phyloP scores from a whole-genome alignment of 1,284 basidiomycete species.

The Taiwanofungus camphoratus region DNA sequence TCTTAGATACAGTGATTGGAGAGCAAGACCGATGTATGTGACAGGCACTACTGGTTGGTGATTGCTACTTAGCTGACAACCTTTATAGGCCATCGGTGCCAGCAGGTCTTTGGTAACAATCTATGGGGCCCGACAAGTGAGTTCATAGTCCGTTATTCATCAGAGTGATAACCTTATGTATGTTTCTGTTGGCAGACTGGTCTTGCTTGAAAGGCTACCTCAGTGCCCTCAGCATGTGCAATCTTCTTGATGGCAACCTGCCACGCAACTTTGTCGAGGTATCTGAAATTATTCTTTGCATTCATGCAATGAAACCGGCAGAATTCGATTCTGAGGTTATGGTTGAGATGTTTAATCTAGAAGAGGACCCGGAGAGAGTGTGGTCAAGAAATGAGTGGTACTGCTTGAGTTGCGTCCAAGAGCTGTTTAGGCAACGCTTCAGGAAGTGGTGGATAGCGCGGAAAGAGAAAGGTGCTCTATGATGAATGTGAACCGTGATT shows the following conservation, averaged over 20 bases:
- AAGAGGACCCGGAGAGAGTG: conserved; percentile 8
- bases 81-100: conserved; percentile 20
- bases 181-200: conserved; percentile 17
- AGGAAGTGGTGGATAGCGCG: conserved; percentile 23
- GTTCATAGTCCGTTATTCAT: too few relatives aligned
- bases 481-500: too few relatives aligned
- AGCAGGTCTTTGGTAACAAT: conserved; percentile 9
- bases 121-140: conserved; percentile 21
- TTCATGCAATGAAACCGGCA: background rate
- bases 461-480: conserved; percentile 17
- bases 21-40: conserved; percentile 11
- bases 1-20: conserved; percentile 4
- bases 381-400: conserved; percentile 26
- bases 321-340: conserved; percentile 1
- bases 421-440: conserved; percentile 18
- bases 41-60: background rate
- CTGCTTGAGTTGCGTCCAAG: conserved; percentile 22
- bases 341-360: conserved; percentile 15
- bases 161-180: too few relatives aligned
- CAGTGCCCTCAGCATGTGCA: background rate
- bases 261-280: conserved; percentile 13
- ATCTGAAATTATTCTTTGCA: background rate
- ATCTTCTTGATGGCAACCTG: conserved; percentile 17
- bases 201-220: conserved; percentile 16
- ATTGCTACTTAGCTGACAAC: too few relatives aligned